Evolutionary conservation across 1,284 basidiomycete species (phyloP), one percentile per base, ranked within the genome.

Genomic region (Pascua sp.): DNA sequence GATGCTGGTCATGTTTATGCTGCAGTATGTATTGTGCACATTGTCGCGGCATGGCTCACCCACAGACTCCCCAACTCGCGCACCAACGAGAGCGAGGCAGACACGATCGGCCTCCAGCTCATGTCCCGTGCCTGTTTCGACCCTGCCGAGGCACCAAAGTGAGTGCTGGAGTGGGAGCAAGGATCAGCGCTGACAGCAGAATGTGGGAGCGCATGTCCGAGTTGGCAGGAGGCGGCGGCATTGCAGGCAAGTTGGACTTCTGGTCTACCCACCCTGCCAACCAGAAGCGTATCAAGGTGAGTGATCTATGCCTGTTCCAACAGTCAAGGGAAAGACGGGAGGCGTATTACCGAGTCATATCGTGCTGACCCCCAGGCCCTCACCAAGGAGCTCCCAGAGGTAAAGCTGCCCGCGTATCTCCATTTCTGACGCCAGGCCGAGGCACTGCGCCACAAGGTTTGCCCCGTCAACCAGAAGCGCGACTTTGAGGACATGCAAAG

Each of bases 71-170:
- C 93, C 0, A 92, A 96, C 73, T 91, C 89, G 1, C 81, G 93
- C 49, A 85, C 79, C 36, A 84, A 87, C 49, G 92, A 95, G 72
- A 79, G 83, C 5, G 93, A 97, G 82, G 89, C 89, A 41, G 89
- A 91, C 70, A 81, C 83, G 38, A 86, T 92, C 49, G 90, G 90
- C 8, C 71, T 92, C 52, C 80, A 80, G 11, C 79, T 91, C 37
- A 86, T 86, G 78, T 80, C 89, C 42, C 64, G 61, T 51, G 71
- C 70, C 15, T 75, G 72, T 59, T 75, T 65, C 55, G 58, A 72
- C 54, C 72, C 69, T 0, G 38, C 59, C 8, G 88, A 87, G 53
- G 84, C 90, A 0, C 84, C 87, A 11, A 81, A 82, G 89, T 90
- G 67, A 69, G 81, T 75, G 16, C 51, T 4, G 11, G n/a, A n/a